Conservation (phyloP, 108 stramenopile species). For the Nitzschia inconspicua region DNA sequence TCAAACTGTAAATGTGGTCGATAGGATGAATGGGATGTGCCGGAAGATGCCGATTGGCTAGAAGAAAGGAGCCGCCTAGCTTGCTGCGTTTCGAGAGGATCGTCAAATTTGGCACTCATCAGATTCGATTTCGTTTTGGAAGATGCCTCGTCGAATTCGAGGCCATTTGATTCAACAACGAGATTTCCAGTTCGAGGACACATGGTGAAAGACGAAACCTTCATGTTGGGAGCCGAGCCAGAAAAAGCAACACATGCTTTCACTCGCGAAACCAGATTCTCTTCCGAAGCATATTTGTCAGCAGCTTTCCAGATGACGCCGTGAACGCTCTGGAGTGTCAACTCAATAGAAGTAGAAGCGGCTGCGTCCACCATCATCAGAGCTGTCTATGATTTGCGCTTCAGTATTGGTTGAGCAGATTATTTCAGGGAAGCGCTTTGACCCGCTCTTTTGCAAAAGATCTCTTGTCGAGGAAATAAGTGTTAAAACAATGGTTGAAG, state of each 20-base stretch:
- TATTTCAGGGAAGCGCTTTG: no score
- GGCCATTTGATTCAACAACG: conserved; percentile 24
- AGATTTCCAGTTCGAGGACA: conserved; percentile 29
- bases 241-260: conserved; percentile 35
- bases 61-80: not conserved
- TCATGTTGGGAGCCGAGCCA: conserved; percentile 35
- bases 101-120: conserved; percentile 14
- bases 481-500: no score
- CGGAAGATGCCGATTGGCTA: not conserved
- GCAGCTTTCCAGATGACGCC: conserved; percentile 8
- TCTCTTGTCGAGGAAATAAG: no score
- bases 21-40: not conserved
- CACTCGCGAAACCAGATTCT: conserved; percentile 1
- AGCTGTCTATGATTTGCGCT: no score
- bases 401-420: no score
- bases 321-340: conserved; percentile 28
- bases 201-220: conserved; percentile 37
- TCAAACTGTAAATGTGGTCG: conserved; percentile 23
- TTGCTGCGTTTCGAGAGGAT: conserved; percentile 4
- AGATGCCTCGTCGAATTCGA: conserved; percentile 7
- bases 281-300: not conserved
- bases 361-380: no score
- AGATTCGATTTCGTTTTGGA: not conserved
- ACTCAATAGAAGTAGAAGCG: conserved; percentile 3
- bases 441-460: no score